A percentile compares a stretch with the other conserved stretches of the same genome.
These are phyloP conservation scores for Emydomyces testavorans DNA, from an alignment of 2,329 filamentous ascomycete genomes.

Conservation along the genomic window DNA sequence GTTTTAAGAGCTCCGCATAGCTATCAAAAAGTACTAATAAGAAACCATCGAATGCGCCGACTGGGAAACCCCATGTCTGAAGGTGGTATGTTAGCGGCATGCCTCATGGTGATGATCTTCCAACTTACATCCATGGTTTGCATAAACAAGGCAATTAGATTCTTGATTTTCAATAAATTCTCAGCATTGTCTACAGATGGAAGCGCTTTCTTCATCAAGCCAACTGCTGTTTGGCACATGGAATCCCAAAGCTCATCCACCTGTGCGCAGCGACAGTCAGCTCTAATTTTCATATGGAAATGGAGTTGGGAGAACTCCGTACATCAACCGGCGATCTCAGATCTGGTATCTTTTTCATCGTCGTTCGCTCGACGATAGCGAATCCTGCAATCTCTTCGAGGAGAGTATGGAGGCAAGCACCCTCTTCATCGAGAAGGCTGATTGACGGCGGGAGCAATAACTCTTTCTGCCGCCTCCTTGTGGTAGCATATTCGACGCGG, in stretches of 20 bases:
- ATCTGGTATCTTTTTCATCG: slow-evolving; percentile 74
- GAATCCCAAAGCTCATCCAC: slow-evolving; percentile 98
- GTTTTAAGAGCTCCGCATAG: slow-evolving; percentile 83
- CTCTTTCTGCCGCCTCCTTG: slow-evolving; percentile 82
- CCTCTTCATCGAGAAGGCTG: slow-evolving; percentile 68
- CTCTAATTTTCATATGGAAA: background rate
- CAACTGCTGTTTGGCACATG: slow-evolving; percentile 81
- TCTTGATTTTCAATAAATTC: slow-evolving; percentile 85
- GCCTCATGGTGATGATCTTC: background rate
- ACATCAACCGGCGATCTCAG: slow-evolving; percentile 74
- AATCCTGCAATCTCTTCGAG: slow-evolving; percentile 92
- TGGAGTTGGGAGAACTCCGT: slow-evolving; percentile 23
- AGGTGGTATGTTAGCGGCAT: background rate
- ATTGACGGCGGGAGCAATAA: slow-evolving; percentile 67
- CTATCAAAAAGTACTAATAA: slow-evolving; percentile 84
- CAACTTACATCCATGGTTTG: slow-evolving; percentile 82
- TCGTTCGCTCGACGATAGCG: slow-evolving; percentile 89
- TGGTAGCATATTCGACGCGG: slow-evolving; percentile 79
- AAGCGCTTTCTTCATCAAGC: slow-evolving; percentile 67
- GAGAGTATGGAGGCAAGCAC: slow-evolving; percentile 73
- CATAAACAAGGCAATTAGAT: slow-evolving; percentile 83
- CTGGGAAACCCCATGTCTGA: slow-evolving; percentile 80
- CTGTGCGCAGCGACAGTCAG: slow-evolving; percentile 35
- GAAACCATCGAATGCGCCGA: slow-evolving; percentile 68
- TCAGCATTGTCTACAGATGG: slow-evolving; percentile 77